These are phyloP conservation scores for Pseudozyma sp. DNA, from an alignment of 1,284 basidiomycete genomes.

Conservation along the genomic window DNA sequence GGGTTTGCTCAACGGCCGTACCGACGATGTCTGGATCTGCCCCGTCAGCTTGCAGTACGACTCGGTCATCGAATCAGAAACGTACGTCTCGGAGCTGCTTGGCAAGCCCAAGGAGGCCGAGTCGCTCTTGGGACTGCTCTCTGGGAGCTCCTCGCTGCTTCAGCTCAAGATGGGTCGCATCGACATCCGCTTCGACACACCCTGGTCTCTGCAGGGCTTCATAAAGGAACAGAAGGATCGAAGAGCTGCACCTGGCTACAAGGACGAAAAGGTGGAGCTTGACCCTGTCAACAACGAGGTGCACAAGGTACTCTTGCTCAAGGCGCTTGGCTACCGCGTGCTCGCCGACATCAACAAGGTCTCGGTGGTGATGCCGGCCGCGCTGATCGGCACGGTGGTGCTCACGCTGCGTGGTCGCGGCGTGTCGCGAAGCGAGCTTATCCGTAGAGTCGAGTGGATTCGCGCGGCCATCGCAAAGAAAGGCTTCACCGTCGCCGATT, in stretches of 20 bases:
- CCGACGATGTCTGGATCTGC: conserved; percentile 68
- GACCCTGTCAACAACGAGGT: conserved; percentile 50
- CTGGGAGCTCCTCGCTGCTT: conserved; percentile 65
- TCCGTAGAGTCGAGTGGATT: conserved; percentile 67
- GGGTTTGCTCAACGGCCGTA: conserved; percentile 62
- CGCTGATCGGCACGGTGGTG: conserved; percentile 68
- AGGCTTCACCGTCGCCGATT: conserved; percentile 69
- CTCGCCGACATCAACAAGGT: conserved; percentile 69
- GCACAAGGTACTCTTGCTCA: conserved; percentile 64
- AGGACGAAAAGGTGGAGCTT: conserved; percentile 43
- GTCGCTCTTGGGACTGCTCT: conserved; percentile 66
- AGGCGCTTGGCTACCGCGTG: conserved; percentile 68
- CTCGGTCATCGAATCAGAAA: conserved; percentile 69
- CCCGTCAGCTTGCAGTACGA: conserved; percentile 70
- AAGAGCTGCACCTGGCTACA: conserved; percentile 37
- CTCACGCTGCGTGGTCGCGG: conserved; percentile 69
- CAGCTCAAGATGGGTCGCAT: conserved; percentile 69
- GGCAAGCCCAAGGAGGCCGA: conserved; percentile 70
- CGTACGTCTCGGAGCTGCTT: conserved; percentile 69
- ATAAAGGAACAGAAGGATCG: conserved; percentile 64
- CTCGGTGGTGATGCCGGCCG: conserved; percentile 69
- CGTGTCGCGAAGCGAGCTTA: conserved; percentile 67
- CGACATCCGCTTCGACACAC: conserved; percentile 69
- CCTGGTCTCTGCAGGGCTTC: conserved; percentile 68
- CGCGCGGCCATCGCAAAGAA: conserved; percentile 61